Percentiles rank a stretch among this genome's conserved stretches.
Conservation (phyloP, 2,329 filamentous ascomycete genomes). For the Aspergillus calidoustus region DNA sequence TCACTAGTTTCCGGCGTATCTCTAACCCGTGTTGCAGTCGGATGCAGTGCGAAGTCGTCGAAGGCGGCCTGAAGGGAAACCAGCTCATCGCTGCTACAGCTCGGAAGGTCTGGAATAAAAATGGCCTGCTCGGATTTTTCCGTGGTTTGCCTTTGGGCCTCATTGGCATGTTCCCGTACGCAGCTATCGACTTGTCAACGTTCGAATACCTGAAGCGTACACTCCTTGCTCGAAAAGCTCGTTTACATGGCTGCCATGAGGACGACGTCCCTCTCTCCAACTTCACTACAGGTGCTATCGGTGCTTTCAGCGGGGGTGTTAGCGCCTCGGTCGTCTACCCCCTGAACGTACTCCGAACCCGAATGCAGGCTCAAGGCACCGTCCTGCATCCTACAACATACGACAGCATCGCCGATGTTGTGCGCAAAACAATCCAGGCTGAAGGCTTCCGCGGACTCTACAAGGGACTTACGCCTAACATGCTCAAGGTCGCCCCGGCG, state of each 20-base stretch:
- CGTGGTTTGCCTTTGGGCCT: constrained; percentile 92
- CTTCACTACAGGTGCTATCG: constrained; percentile 83
- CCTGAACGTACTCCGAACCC: constrained; percentile 87
- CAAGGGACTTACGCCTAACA: constrained; percentile 91
- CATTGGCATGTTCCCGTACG: constrained; percentile 96
- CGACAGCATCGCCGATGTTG: constrained; percentile 87
- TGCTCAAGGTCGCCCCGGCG: constrained; percentile 93
- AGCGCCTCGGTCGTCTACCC: constrained; percentile 95
- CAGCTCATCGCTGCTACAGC: constrained; percentile 81
- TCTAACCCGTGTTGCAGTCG: constrained; percentile 54
- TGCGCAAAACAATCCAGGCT: constrained; percentile 76
- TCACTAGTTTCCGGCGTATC: neutral
- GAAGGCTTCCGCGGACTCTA: constrained; percentile 88
- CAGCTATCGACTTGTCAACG: constrained; percentile 92
- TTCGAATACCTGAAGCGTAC: constrained; percentile 89
- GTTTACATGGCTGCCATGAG: constrained; percentile 71
- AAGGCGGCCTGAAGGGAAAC: constrained; percentile 81
- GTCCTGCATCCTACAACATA: constrained; percentile 90
- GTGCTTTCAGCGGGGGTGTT: constrained; percentile 87
- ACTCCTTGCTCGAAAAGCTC: constrained; percentile 72
- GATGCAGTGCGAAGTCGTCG: constrained; percentile 93
- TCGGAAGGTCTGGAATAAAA: constrained; percentile 80
- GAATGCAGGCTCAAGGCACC: constrained; percentile 92
- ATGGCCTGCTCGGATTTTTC: constrained; percentile 78
- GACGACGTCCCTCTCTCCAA: constrained; percentile 82